Evolutionary conservation across 148 eudicot genomes (phyloP).

Genomic region (Rhododendron mucronatum): DNA sequence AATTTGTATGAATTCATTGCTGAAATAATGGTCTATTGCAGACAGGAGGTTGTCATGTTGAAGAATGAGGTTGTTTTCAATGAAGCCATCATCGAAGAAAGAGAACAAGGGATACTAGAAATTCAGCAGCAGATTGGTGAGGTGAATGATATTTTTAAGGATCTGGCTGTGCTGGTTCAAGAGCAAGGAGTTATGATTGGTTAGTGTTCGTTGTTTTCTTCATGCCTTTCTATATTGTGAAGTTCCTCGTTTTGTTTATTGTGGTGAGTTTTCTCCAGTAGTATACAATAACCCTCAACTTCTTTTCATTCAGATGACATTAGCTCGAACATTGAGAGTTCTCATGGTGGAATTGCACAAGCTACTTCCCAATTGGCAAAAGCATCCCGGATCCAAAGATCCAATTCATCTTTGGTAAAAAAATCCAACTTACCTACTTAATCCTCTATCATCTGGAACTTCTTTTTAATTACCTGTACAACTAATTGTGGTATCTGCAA

Average conservation of each 20-base stretch:
- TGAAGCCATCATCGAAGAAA: conserved; percentile 61
- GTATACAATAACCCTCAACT: neutral
- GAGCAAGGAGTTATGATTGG: conserved; percentile 55
- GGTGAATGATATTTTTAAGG: conserved; percentile 61
- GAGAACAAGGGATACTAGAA: conserved; percentile 64
- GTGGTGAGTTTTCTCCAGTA: neutral
- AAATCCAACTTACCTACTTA: neutral
- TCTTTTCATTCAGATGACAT: conserved; percentile 43
- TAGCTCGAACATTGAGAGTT: conserved; percentile 41
- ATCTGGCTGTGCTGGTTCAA: conserved; percentile 52
- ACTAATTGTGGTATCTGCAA: neutral
- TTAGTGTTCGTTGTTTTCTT: conserved; percentile 11
- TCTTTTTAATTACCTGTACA: neutral
- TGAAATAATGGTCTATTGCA: conserved; percentile 18
- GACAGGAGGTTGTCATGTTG: conserved; percentile 39
- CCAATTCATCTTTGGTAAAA: conserved; percentile 55
- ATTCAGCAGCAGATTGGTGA: conserved; percentile 60
- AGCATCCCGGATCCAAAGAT: conserved; percentile 52
- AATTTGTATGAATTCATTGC: neutral
- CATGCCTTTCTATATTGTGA: neutral
- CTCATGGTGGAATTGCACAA: conserved; percentile 39
- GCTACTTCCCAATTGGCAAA: conserved; percentile 40
- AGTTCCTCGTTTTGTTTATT: neutral
- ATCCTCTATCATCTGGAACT: neutral
- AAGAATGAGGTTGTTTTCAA: conserved; percentile 47